Conservation (phyloP, 352 stramenopile species). For the Phytophthora aleatoria region DNA sequence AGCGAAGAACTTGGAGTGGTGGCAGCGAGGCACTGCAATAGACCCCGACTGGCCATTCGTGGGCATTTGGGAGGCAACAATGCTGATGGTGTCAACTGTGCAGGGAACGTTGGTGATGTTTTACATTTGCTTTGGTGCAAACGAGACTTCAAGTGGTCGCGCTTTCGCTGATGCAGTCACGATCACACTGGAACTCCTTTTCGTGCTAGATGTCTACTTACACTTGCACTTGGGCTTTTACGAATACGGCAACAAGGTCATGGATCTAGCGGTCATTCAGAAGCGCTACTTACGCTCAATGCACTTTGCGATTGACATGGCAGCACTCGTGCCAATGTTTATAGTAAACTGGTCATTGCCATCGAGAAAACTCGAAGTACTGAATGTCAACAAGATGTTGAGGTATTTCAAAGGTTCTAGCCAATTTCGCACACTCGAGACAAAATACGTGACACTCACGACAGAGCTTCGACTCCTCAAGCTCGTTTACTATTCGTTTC, state of each 20-base stretch:
- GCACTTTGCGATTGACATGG: conserved; percentile 50
- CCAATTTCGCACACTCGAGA: conserved; percentile 52
- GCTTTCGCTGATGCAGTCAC: conserved; percentile 35
- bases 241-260: conserved; percentile 71
- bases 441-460: conserved; percentile 58
- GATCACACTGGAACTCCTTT: conserved; percentile 47
- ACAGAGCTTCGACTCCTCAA: conserved; percentile 56
- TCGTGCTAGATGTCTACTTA: conserved; percentile 57
- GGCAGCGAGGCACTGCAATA: conserved; percentile 37
- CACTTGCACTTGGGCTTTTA: conserved; percentile 62
- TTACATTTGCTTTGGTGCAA: conserved; percentile 52
- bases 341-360: conserved; percentile 42
- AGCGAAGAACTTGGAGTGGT: conserved; percentile 41
- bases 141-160: conserved; percentile 15
- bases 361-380: conserved; percentile 33
- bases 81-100: conserved; percentile 44
- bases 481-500: conserved; percentile 62
- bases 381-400: conserved; percentile 67
- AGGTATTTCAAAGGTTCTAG: conserved; percentile 53
- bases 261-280: conserved; percentile 48
- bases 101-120: conserved; percentile 55
- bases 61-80: conserved; percentile 53
- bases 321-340: conserved; percentile 49
- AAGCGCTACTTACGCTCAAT: conserved; percentile 47
- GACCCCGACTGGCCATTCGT: conserved; percentile 59